phyloP scores from a whole-genome alignment of 345 rosid species.

The Atalantia buxifolia region DNA sequence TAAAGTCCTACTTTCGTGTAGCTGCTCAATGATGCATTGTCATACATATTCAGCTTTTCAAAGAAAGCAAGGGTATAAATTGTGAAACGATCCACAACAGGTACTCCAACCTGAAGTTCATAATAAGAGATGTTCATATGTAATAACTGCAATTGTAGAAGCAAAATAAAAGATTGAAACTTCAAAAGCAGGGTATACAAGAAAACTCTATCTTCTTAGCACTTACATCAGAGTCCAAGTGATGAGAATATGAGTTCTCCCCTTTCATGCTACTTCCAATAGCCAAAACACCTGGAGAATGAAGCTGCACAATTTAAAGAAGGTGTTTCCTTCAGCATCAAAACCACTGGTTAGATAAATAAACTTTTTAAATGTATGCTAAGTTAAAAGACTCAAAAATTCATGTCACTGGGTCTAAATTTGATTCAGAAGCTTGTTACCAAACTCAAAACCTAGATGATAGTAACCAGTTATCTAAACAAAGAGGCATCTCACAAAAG shows the following conservation, averaged over 20 bases:
- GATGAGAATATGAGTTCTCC: conserved; percentile 98
- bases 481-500: not conserved
- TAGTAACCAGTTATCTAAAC: not conserved
- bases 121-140: conserved; percentile 3
- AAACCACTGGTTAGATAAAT: not conserved
- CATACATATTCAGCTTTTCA: conserved; percentile 85
- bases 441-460: not conserved
- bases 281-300: conserved; percentile 92
- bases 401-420: not conserved
- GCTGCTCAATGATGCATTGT: conserved; percentile 92
- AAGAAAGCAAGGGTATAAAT: conserved; percentile 92
- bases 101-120: conserved; percentile 84
- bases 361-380: not conserved
- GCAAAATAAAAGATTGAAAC: not conserved
- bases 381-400: not conserved
- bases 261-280: conserved; percentile 98
- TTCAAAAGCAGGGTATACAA: not conserved
- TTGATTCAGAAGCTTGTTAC: not conserved
- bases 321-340: conserved; percentile 3
- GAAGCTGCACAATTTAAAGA: conserved; percentile 52
- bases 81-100: conserved; percentile 95
- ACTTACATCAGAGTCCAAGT: conserved; percentile 93
- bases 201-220: not conserved
- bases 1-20: conserved; percentile 17
- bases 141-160: conserved; percentile 11